Conservation (phyloP, 2,329 filamentous ascomycete genomes). For the Lasiodiplodia gonubiensis region DNA sequence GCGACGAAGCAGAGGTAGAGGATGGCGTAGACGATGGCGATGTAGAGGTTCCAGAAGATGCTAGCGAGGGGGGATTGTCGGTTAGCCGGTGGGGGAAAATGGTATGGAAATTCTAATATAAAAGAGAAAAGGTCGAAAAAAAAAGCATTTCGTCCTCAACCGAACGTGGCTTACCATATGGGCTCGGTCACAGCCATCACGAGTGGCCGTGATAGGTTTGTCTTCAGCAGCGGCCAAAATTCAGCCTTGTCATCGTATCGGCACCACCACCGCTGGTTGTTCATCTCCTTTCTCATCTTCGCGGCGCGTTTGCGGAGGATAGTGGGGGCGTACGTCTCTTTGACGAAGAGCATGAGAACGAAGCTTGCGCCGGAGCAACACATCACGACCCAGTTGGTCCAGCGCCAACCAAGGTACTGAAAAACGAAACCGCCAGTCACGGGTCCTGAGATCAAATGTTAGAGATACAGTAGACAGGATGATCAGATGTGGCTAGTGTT, state of each 20-base stretch:
- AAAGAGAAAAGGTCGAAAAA: background rate
- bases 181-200: constrained; percentile 80
- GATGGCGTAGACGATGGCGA: constrained; percentile 81
- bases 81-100: constrained; percentile 19
- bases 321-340: constrained; percentile 78
- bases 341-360: constrained; percentile 46
- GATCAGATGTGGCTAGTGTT: background rate
- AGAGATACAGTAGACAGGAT: background rate
- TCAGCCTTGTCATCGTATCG: constrained; percentile 74
- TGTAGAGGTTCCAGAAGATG: constrained; percentile 75
- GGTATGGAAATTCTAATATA: background rate
- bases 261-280: constrained; percentile 76
- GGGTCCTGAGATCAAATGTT: constrained; percentile 58
- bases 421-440: constrained; percentile 62
- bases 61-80: no score
- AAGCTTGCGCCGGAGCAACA: constrained; percentile 61
- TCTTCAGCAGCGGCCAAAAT: constrained; percentile 70
- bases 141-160: background rate
- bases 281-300: constrained; percentile 68
- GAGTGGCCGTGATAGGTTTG: constrained; percentile 79
- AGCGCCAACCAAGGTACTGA: constrained; percentile 63
- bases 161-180: constrained; percentile 66
- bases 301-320: constrained; percentile 71
- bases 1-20: constrained; percentile 90
- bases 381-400: constrained; percentile 82